Evolutionary conservation across 345 rosid species (phyloP), one percentile per base, ranked within the genome.

Genomic region (Bretschneidera sinensis): DNA sequence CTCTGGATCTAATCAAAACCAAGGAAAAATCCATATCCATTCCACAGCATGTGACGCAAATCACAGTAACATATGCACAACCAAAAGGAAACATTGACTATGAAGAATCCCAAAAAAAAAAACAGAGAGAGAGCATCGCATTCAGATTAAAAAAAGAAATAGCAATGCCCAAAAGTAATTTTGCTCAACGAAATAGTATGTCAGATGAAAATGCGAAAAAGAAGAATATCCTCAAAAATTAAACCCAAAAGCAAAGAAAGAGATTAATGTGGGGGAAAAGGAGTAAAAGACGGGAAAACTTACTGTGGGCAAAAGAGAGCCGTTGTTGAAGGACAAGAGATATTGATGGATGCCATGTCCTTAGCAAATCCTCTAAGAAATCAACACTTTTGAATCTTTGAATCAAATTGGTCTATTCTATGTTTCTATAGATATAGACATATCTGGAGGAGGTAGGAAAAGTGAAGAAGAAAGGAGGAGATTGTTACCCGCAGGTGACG

Each of bases 261-360:
- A 16, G 33, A 28, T 28, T 28, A n/a, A n/a, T n/a, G n/a, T n/a
- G n/a, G 9, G 4, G 23, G 15, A 15, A 47, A 47, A 17, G 8
- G 21, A 23, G 17, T 23, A 10, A 5, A 39, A 35, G 24, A 28
- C 5, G n/a, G 24, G 24, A 35, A 10, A 64, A 2, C 71, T 59
- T 19, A 81, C 85, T 67, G 69, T 15, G 76, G 61, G 61, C 61
- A 61, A 34, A 72, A 70, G 47, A 81, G 74, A 59, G 76, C 64
- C 0, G 72, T 48, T 49, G 79, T 74, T 48, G 85, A 72, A 67
- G 74, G 71, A 57, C 64, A 74, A 21, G 80, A 73, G 23, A 78
- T 4, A 50, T 68, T 75, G 75, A 78, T 64, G 1, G 80, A 75
- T 60, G 85, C 72, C 82, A 81, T 77, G 13, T 22, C 52, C 43